Percentiles rank a stretch among this genome's conserved stretches.
Evolutionary conservation across 805 yeast species (phyloP).

Genomic region (Wickerhamomyces strasburgensis): DNA sequence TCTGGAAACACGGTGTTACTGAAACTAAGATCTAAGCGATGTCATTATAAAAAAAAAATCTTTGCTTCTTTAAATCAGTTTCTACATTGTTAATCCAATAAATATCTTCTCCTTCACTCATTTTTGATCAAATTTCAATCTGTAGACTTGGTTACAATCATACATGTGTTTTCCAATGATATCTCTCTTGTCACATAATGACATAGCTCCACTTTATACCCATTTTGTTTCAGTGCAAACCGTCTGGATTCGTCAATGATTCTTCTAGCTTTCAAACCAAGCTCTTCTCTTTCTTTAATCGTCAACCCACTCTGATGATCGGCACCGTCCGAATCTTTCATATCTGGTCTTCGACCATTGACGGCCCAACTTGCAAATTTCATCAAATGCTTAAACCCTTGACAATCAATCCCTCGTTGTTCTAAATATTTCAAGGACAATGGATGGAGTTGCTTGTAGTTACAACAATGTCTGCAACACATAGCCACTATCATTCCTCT

Average conservation of each 20-base stretch:
- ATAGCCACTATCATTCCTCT: constrained; percentile 75
- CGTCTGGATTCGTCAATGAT: constrained; percentile 71
- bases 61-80: too few species aligned
- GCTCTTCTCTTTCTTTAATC: constrained; percentile 42
- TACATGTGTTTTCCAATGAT: constrained; percentile 68
- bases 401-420: constrained; percentile 23
- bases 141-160: constrained; percentile 28
- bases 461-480: constrained; percentile 89
- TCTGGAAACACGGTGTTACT: constrained; percentile 98
- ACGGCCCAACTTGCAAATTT: constrained; percentile 89
- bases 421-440: constrained; percentile 14
- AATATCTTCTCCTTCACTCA: too few species aligned
- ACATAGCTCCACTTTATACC: constrained; percentile 45
- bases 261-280: constrained; percentile 69
- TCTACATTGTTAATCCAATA: too few species aligned
- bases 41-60: too few species aligned
- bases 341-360: constrained; percentile 50
- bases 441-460: constrained; percentile 48
- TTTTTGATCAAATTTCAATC: neutral
- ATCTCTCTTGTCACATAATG: constrained; percentile 52
- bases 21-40: constrained; percentile 77
- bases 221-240: constrained; percentile 36
- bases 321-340: constrained; percentile 33
- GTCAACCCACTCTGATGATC: constrained; percentile 44
- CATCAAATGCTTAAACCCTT: constrained; percentile 44